Percentiles rank a stretch among this genome's conserved stretches.
Evolutionary conservation across 345 rosid species (phyloP).

Genomic region (Salix caprea): DNA sequence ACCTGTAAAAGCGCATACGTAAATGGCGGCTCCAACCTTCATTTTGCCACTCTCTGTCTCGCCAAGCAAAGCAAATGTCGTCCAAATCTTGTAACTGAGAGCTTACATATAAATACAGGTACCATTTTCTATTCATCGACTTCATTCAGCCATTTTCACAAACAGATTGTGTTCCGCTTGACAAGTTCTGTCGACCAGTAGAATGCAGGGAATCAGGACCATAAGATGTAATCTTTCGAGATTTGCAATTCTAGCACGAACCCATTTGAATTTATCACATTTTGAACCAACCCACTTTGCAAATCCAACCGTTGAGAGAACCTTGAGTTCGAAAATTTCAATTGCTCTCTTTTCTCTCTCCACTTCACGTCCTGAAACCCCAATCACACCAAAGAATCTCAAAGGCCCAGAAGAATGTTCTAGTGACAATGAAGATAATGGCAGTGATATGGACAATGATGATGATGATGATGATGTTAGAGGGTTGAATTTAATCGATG

Average conservation of each 20-base stretch:
- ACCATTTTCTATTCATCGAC: too few species aligned
- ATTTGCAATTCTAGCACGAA: conserved; percentile 4
- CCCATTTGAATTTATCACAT: conserved; percentile 8
- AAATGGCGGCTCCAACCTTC: too few species aligned
- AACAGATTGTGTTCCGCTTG: conserved; percentile 23
- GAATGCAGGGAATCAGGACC: conserved; percentile 32
- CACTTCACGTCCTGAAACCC: conserved; percentile 23
- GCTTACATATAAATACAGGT: neutral
- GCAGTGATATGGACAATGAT: conserved; percentile 20
- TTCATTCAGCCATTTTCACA: conserved; percentile 31
- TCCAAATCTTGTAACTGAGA: neutral
- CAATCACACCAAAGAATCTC: neutral
- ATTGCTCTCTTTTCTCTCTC: conserved; percentile 19
- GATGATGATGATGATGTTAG: conserved; percentile 25
- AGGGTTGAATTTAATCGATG: conserved; percentile 13
- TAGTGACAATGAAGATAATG: conserved; percentile 9
- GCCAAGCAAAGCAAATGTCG: neutral
- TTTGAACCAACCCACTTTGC: neutral
- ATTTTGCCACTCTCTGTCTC: neutral
- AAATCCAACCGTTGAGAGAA: conserved; percentile 7
- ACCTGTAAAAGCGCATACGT: too few species aligned
- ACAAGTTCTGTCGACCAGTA: neutral
- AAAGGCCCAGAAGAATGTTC: neutral
- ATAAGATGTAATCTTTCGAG: conserved; percentile 11
- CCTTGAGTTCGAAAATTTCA: conserved; percentile 8